phyloP scores from a whole-genome alignment of 352 stramenopile species.

The Phytophthora rubi region DNA sequence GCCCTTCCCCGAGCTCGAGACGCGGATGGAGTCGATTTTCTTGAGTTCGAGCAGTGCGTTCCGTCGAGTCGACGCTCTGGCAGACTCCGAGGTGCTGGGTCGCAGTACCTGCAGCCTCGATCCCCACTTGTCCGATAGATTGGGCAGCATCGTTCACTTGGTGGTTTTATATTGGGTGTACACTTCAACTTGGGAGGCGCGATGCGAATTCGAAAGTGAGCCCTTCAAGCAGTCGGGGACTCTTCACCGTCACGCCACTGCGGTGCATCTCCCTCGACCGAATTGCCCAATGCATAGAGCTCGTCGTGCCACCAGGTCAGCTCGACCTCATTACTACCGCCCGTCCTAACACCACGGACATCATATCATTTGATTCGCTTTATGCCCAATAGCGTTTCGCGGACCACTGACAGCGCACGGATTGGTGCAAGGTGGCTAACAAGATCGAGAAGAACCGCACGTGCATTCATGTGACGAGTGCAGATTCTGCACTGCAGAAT shows the following conservation, averaged over 20 bases:
- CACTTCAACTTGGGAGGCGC: not conserved
- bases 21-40: constrained; percentile 21
- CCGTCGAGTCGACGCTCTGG: constrained; percentile 1
- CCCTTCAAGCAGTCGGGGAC: not conserved
- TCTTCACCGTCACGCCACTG: not conserved
- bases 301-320: not conserved
- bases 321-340: not conserved
- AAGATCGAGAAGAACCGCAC: not conserved
- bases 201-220: constrained; percentile 18
- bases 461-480: not conserved
- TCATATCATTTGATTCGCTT: constrained; percentile 8
- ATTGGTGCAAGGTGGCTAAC: not conserved
- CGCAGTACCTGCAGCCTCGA: constrained; percentile 22
- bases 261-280: not conserved
- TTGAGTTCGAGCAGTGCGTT: constrained; percentile 16
- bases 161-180: not conserved
- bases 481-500: not conserved
- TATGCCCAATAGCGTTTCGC: constrained; percentile 12
- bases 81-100: constrained; percentile 1
- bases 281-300: constrained; percentile 5
- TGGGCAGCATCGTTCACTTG: constrained; percentile 17
- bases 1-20: constrained; percentile 18
- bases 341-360: constrained; percentile 1
- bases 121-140: constrained; percentile 22
- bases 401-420: not conserved